These are phyloP conservation scores for Hamamelis virginiana DNA, from an alignment of 164 flowering plant species.

Conservation along the genomic window DNA sequence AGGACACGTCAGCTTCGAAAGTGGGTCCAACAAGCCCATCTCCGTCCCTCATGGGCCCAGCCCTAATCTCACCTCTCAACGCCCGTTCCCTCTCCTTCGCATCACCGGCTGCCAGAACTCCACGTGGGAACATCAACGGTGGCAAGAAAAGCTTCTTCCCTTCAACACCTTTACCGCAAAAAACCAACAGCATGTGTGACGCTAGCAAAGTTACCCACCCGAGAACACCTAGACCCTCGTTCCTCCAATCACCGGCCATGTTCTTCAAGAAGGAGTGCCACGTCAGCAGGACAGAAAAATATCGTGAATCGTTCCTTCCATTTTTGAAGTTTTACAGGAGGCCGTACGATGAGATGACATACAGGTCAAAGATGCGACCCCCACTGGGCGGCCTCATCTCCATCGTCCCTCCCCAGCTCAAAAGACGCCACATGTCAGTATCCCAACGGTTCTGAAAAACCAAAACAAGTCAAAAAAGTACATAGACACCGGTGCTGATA, in stretches of 20 bases:
- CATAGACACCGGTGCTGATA: constrained; percentile 22
- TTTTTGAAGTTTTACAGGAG: constrained; percentile 69
- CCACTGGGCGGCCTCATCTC: constrained; percentile 97
- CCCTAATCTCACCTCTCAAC: constrained; percentile 79
- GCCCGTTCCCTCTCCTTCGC: constrained; percentile 92
- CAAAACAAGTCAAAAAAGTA: constrained; percentile 9
- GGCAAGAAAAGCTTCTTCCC: constrained; percentile 49
- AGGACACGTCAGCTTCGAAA: constrained; percentile 59
- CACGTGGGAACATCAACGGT: constrained; percentile 42
- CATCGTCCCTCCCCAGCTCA: constrained; percentile 71
- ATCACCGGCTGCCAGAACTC: constrained; percentile 70
- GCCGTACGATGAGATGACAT: constrained; percentile 93
- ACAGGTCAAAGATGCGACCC: constrained; percentile 95
- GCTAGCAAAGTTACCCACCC: constrained; percentile 27
- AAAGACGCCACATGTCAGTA: constrained; percentile 68
- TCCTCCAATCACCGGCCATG: constrained; percentile 83
- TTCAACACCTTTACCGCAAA: constrained; percentile 69
- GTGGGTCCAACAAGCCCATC: constrained; percentile 53
- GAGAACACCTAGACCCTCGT: constrained; percentile 79
- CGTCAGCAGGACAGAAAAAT: constrained; percentile 46
- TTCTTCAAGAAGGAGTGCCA: constrained; percentile 62
- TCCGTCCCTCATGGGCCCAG: constrained; percentile 49
- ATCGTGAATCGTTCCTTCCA: constrained; percentile 63
- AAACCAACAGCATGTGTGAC: constrained; percentile 23
- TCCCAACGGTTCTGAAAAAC: constrained; percentile 70